Evolutionary conservation across 768 basidiomycete species (phyloP), one percentile per base, ranked within the genome.

Genomic region (Termitomyces sp.): DNA sequence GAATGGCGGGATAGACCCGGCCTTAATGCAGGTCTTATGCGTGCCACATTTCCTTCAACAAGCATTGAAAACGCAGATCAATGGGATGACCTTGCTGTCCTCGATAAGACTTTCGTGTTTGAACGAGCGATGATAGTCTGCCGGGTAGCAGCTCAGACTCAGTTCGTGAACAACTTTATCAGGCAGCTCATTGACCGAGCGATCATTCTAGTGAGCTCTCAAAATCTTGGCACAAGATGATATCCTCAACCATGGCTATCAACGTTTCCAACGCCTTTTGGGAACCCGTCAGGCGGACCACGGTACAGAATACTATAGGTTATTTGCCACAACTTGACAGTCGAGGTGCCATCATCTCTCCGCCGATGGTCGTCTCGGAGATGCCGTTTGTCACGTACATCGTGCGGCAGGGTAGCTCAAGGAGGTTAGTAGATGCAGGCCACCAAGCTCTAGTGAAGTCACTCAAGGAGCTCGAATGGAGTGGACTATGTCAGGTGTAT

Each of bases 121-220:
- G 81, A 85, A 33, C 77, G 79, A 14, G 77, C 82, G 3, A 71
- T 89, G 53, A 71, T 90, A 54, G 73, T 83, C n/a, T 85, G 84
- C 67, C 80, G 89, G 19, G 76, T 76, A 33, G 83, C 86, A 1
- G 81, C 88, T 3, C 85, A 86, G 68, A 60, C 61, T 28, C 69
- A 74, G 76, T 76, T 51, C 43, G 71, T 64, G 1, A 28, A 54
- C 12, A 35, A 17, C 8, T 37, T 17, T 19, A 28, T 30, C 21
- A 21, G 40, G 8, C 23, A 12, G 21, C 35, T 26, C 5, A 12
- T 30, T 21, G 31, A 28, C 17, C 15, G 37, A 73, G 70, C 28
- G n/a, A 12, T 1, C 51, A 65, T 23, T 60, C 63, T 14, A 75
- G 75, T 45, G 68, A 66, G 6, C 57, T 68, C 11, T 61, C 66